These are phyloP conservation scores for Colletotrichum sp. DNA, from an alignment of 2,329 filamentous ascomycete species.

Conservation along the genomic window DNA sequence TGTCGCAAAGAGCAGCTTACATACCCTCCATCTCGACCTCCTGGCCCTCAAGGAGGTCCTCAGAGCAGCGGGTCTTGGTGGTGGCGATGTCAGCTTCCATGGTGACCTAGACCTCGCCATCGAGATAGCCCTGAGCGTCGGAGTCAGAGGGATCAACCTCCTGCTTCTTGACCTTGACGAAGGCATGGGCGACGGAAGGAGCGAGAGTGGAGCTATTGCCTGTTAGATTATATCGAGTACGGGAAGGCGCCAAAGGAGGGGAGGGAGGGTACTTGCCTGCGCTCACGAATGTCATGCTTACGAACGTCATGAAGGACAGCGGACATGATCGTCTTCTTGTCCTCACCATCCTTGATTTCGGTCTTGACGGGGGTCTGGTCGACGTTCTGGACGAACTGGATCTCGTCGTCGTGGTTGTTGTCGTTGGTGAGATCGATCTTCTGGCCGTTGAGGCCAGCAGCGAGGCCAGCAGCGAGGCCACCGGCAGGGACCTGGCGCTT, in stretches of 20 bases:
- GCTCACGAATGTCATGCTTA: background rate
- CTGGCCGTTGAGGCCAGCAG: background rate
- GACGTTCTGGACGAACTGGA: background rate
- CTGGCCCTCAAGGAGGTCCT: background rate
- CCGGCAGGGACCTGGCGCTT: background rate
- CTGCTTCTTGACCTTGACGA: background rate
- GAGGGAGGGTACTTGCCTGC: background rate
- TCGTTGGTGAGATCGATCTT: slow-evolving; percentile 8
- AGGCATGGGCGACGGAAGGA: background rate
- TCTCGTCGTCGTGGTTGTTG: background rate
- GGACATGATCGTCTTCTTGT: background rate
- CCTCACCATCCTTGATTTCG: slow-evolving; percentile 17
- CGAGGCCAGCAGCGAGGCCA: background rate
- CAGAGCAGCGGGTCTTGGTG: background rate
- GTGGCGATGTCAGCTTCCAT: background rate
- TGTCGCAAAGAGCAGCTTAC: background rate
- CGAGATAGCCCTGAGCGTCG: background rate
- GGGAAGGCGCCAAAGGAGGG: background rate
- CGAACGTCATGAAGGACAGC: background rate
- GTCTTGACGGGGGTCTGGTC: slow-evolving; percentile 2
- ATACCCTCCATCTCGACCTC: background rate
- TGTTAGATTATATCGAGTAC: background rate
- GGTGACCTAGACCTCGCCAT: background rate
- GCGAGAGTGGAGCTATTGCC: background rate
- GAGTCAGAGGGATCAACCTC: background rate